phyloP scores from a whole-genome alignment of 768 basidiomycete genomes.

The Suillus americanus region DNA sequence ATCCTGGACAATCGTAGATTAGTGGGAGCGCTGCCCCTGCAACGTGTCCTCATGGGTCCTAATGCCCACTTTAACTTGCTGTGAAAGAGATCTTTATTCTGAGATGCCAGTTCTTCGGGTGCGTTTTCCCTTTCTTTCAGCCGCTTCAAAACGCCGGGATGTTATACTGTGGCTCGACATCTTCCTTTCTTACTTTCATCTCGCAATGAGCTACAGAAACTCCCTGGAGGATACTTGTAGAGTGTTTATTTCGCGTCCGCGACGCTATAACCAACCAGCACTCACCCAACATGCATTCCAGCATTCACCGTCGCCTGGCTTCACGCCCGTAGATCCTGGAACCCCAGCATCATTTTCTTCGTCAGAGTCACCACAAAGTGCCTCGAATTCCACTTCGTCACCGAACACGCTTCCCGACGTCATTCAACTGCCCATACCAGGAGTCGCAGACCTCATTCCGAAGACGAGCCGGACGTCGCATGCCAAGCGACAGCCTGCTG shows the following conservation, averaged over 20 bases:
- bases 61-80: constrained; percentile 3
- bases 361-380: neutral
- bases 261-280: constrained; percentile 3
- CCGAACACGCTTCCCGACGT: neutral
- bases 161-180: constrained; percentile 1
- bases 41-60: constrained; percentile 8
- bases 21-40: neutral
- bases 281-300: constrained; percentile 6
- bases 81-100: constrained; percentile 23
- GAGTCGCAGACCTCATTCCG: constrained; percentile 8
- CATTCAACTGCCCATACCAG: constrained; percentile 9
- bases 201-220: constrained; percentile 23
- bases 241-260: constrained; percentile 26
- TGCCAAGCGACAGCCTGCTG: constrained; percentile 45
- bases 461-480: constrained; percentile 42
- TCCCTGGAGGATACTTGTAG: constrained; percentile 34
- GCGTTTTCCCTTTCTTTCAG: constrained; percentile 14
- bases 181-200: constrained; percentile 10
- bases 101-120: constrained; percentile 11
- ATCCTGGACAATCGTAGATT: constrained; percentile 1
- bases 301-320: constrained; percentile 2
- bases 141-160: constrained; percentile 10
- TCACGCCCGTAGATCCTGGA: neutral
- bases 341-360: constrained; percentile 2
- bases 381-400: neutral